A percentile compares a stretch with the other conserved stretches of the same genome.
phyloP scores from a whole-genome alignment of 345 rosid species.

The Syzygium jambos region DNA sequence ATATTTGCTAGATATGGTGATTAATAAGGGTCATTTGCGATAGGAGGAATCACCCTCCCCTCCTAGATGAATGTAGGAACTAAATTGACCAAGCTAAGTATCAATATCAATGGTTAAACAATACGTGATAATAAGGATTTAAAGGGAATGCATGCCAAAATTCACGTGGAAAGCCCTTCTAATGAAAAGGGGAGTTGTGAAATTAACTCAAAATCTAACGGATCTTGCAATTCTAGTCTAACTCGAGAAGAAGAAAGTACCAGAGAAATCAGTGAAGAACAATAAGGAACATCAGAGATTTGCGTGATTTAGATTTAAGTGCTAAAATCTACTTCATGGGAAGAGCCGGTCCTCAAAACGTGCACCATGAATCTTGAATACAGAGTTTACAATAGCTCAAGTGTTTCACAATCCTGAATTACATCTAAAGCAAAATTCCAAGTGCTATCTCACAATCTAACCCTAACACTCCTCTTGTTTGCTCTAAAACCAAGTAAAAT shows the following conservation, averaged over 20 bases:
- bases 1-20: not conserved
- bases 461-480: not conserved
- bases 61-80: not conserved
- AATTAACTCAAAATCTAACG: not conserved
- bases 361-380: not conserved
- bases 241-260: not conserved
- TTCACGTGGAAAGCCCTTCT: not conserved
- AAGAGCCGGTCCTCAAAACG: not conserved
- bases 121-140: not conserved
- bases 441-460: not conserved
- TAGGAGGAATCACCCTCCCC: not conserved
- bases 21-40: not conserved
- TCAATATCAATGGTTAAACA: not conserved
- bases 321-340: fast-evolving
- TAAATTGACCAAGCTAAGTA: not conserved
- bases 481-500: not conserved
- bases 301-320: not conserved
- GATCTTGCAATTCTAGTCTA: not conserved
- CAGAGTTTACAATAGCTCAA: not conserved
- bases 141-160: not conserved
- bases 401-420: not conserved
- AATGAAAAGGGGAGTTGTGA: not conserved
- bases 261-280: not conserved
- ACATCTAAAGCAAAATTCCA: not conserved
- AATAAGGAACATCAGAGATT: not conserved